A percentile compares a stretch with the other conserved stretches of the same genome.
These are phyloP conservation scores for Ophiorrhiza pumila DNA, from an alignment of 257 asterid genomes.

Conservation along the genomic window DNA sequence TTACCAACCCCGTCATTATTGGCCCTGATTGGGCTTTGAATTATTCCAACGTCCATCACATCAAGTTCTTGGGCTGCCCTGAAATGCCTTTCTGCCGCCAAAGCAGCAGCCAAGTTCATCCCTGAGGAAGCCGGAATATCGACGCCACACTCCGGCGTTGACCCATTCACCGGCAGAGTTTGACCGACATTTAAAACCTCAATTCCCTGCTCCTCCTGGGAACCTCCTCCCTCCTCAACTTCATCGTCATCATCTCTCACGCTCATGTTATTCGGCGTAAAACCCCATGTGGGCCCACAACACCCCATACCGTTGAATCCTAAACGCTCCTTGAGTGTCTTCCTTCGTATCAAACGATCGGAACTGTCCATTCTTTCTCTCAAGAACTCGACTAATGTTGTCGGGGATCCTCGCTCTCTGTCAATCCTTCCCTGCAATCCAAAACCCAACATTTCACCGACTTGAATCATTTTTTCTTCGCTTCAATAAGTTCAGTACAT, in stretches of 20 bases:
- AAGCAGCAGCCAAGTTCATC: constrained; percentile 81
- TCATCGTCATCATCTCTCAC: constrained; percentile 36
- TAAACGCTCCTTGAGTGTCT: constrained; percentile 60
- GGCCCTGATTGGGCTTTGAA: constrained; percentile 28
- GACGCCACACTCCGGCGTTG: constrained; percentile 33
- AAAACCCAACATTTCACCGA: constrained; percentile 46
- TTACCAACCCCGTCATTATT: background rate
- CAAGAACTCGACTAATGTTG: constrained; percentile 40
- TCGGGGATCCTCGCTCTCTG: constrained; percentile 39
- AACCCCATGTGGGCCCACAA: constrained; percentile 62
- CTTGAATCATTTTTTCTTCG: constrained; percentile 32
- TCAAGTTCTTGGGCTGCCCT: constrained; percentile 52
- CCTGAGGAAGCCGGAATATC: constrained; percentile 39
- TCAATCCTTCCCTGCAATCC: constrained; percentile 53
- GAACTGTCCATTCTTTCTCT: constrained; percentile 57
- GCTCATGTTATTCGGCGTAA: constrained; percentile 40
- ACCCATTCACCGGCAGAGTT: constrained; percentile 20
- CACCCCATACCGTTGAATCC: constrained; percentile 59
- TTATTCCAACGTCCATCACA: background rate
- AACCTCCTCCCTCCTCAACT: constrained; percentile 10
- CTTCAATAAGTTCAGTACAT: background rate
- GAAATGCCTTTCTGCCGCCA: constrained; percentile 73
- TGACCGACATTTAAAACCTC: constrained; percentile 13
- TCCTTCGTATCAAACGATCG: constrained; percentile 45
- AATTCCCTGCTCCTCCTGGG: constrained; percentile 19